These are phyloP conservation scores for Phytopythium cucurbitacearum DNA, from an alignment of 352 stramenopile species.

Conservation along the genomic window DNA sequence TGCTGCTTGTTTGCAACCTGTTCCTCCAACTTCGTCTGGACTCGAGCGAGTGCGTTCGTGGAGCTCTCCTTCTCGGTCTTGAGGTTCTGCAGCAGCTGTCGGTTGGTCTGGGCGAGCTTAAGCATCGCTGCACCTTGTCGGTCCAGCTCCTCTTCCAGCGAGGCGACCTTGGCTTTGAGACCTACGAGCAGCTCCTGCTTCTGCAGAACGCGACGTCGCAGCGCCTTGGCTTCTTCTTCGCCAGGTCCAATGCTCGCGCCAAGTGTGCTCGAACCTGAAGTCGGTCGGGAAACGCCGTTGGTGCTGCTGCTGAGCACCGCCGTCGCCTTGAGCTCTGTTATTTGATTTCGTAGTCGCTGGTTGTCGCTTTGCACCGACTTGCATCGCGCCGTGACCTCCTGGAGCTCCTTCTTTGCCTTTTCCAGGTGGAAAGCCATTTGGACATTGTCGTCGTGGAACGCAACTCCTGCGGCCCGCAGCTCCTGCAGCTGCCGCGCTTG, in stretches of 20 bases:
- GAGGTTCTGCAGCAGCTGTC: constrained; percentile 21
- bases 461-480: constrained; percentile 23
- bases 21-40: constrained; percentile 11
- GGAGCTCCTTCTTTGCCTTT: constrained; percentile 23
- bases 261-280: not conserved
- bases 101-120: constrained; percentile 33
- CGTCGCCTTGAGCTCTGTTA: constrained; percentile 12
- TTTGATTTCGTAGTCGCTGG: constrained; percentile 20
- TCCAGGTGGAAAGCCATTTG: constrained; percentile 32
- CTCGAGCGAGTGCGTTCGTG: constrained; percentile 4
- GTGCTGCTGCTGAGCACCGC: constrained; percentile 5
- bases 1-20: constrained; percentile 15
- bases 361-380: constrained; percentile 40
- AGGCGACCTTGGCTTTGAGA: constrained; percentile 35
- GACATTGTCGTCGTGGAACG: constrained; percentile 24
- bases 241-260: constrained; percentile 8
- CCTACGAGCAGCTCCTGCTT: constrained; percentile 51
- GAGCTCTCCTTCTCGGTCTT: constrained; percentile 2
- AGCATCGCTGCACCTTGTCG: constrained; percentile 29
- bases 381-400: constrained; percentile 14
- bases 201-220: constrained; percentile 47
- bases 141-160: constrained; percentile 26
- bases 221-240: constrained; percentile 27
- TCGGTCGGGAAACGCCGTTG: not conserved
- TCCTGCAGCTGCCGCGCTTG: constrained; percentile 30